Evolutionary conservation across 257 asterid species (phyloP).

Genomic region (Scutellaria baicalensis): DNA sequence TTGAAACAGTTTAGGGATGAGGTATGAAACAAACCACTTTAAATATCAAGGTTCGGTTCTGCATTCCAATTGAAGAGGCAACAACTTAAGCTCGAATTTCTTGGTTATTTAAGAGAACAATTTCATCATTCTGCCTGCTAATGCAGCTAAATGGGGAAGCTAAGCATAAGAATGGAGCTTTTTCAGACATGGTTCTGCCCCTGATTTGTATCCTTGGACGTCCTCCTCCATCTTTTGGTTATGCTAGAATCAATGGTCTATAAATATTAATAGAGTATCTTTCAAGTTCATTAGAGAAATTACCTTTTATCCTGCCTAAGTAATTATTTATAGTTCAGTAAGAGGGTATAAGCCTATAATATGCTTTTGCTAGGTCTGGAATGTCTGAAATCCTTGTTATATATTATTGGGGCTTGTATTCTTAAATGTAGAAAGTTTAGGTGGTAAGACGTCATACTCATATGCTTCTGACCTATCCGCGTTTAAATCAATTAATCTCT

Average conservation of each 20-base stretch:
- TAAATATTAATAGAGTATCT: neutral
- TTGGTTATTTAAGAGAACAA: neutral
- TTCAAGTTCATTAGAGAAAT: neutral
- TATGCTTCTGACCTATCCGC: neutral
- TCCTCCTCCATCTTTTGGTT: neutral
- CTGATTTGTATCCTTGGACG: neutral
- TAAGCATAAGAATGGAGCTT: neutral
- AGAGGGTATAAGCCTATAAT: neutral
- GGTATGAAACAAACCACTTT: neutral
- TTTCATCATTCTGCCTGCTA: neutral
- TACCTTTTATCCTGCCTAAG: neutral
- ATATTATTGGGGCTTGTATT: neutral
- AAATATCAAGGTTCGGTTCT: neutral
- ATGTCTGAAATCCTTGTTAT: neutral
- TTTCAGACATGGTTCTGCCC: neutral
- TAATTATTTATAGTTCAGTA: neutral
- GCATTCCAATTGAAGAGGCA: neutral
- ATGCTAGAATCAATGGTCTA: neutral
- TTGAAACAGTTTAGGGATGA: neutral
- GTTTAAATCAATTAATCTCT: neutral
- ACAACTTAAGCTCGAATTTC: neutral
- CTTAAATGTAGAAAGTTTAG: neutral
- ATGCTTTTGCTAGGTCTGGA: neutral
- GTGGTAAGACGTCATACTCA: neutral
- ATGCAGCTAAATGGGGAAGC: neutral